A percentile compares a stretch with the other conserved stretches of the same genome.
phyloP scores from a whole-genome alignment of 2,329 filamentous ascomycete genomes.

The Cercospora nicotianae region DNA sequence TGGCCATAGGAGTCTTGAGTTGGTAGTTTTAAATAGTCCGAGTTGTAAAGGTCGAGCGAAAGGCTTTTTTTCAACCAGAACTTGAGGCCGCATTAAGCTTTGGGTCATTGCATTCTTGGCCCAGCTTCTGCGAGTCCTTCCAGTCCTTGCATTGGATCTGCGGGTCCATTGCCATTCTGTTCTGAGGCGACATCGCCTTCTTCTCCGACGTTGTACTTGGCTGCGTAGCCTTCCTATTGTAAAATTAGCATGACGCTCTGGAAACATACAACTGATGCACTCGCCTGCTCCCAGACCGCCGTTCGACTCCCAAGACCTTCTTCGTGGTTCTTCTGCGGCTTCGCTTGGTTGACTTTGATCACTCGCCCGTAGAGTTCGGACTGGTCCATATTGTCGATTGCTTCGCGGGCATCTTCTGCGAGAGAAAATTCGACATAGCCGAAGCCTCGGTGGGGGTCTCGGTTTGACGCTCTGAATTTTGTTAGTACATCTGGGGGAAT shows the following conservation, averaged over 20 bases:
- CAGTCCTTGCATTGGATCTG: constrained; percentile 79
- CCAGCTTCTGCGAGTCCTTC: constrained; percentile 93
- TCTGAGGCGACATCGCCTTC: constrained; percentile 63
- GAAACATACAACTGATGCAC: constrained; percentile 31
- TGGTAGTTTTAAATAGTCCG: too few species aligned
- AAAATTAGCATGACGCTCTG: not conserved
- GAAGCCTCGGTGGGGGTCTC: constrained; percentile 83
- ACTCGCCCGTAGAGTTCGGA: constrained; percentile 90
- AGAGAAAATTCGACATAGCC: constrained; percentile 95
- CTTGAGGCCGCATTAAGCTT: too few species aligned
- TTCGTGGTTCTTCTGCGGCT: constrained; percentile 82
- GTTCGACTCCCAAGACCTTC: constrained; percentile 90
- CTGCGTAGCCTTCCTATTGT: constrained; percentile 83
- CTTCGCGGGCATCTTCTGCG: constrained; percentile 81
- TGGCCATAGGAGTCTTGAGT: too few species aligned
- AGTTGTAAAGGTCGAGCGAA: too few species aligned
- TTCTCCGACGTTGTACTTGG: constrained; percentile 80
- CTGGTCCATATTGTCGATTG: constrained; percentile 99
- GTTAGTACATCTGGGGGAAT: not conserved
- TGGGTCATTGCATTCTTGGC: constrained; percentile 71
- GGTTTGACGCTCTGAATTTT: constrained; percentile 58
- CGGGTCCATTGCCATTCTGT: constrained; percentile 43
- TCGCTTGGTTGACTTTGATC: constrained; percentile 88
- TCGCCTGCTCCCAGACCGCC: constrained; percentile 94
- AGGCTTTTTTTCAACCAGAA: too few species aligned